Conservation (phyloP, 106 monocot species). For the Apostasia shenzhenica region DNA sequence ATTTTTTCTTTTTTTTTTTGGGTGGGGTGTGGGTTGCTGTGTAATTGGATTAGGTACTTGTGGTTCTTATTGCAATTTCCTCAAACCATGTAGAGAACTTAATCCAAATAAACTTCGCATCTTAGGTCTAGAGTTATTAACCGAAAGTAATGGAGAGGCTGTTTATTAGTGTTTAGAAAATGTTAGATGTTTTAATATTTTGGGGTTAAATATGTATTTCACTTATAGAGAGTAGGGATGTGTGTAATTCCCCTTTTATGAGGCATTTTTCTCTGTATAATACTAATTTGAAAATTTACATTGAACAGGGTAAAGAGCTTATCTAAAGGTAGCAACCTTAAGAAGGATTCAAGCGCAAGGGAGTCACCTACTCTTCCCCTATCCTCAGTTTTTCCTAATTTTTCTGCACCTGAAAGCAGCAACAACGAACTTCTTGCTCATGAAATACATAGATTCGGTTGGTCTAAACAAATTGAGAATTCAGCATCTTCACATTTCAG, state of each 20-base stretch:
- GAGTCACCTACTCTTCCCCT: conserved; percentile 49
- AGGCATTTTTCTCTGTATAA: not conserved
- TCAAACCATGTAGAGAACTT: no score
- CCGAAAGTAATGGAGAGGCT: no score
- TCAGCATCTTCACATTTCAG: conserved; percentile 26
- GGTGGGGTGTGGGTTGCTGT: no score
- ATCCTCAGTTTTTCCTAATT: conserved; percentile 36
- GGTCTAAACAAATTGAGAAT: conserved; percentile 50
- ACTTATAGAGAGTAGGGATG: not conserved
- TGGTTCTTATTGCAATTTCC: no score
- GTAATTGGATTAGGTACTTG: no score
- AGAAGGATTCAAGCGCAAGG: conserved; percentile 64
- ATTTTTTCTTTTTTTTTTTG: no score
- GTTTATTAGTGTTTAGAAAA: no score
- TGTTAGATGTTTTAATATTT: no score
- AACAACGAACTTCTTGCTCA: conserved; percentile 13
- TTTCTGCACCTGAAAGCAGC: conserved; percentile 22
- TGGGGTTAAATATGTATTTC: no score
- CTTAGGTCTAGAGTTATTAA: no score
- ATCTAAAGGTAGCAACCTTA: conserved; percentile 76
- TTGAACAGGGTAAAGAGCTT: conserved; percentile 85
- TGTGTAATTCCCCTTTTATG: not conserved
- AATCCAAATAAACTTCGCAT: no score
- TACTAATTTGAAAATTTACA: not conserved
- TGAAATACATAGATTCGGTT: conserved; percentile 55